Evolutionary conservation across 805 yeast species (phyloP).

Genomic region (Komagataella ulmi): DNA sequence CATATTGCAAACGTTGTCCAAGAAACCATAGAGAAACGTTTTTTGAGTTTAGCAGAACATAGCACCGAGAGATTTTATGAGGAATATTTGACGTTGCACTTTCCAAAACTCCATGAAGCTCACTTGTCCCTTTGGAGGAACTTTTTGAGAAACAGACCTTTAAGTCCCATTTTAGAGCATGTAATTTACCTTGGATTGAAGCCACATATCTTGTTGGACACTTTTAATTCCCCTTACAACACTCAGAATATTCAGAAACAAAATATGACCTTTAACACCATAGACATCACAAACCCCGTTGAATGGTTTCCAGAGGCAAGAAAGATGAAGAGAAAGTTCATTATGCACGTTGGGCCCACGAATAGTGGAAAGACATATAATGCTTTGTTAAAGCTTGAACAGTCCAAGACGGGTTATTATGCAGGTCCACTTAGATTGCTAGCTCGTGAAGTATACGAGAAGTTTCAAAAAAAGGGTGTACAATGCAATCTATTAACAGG

Average conservation of each 20-base stretch:
- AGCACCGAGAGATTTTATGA: background rate
- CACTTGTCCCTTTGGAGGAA: background rate
- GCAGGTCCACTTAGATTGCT: constrained; percentile 90
- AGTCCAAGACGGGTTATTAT: constrained; percentile 65
- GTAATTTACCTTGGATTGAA: constrained; percentile 15
- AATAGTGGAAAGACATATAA: constrained; percentile 89
- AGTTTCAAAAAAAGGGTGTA: constrained; percentile 52
- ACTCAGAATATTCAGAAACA: constrained; percentile 17
- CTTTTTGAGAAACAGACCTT: background rate
- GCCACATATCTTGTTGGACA: constrained; percentile 14
- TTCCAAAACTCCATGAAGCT: background rate
- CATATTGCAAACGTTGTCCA: background rate
- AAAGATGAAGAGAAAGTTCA: constrained; percentile 58
- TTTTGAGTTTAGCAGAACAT: background rate
- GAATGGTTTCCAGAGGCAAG: constrained; percentile 85
- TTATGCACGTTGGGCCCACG: constrained; percentile 97
- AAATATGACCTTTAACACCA: constrained; percentile 18
- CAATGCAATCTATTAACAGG: constrained; percentile 86
- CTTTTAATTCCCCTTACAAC: constrained; percentile 15
- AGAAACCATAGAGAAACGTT: background rate
- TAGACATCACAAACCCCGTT: constrained; percentile 45
- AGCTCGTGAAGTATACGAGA: constrained; percentile 85
- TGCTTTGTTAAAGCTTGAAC: constrained; percentile 57
- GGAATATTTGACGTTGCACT: background rate
- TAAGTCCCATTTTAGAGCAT: constrained; percentile 10